These are phyloP conservation scores for Mycena vitilis DNA, from an alignment of 768 basidiomycete genomes.

Conservation along the genomic window DNA sequence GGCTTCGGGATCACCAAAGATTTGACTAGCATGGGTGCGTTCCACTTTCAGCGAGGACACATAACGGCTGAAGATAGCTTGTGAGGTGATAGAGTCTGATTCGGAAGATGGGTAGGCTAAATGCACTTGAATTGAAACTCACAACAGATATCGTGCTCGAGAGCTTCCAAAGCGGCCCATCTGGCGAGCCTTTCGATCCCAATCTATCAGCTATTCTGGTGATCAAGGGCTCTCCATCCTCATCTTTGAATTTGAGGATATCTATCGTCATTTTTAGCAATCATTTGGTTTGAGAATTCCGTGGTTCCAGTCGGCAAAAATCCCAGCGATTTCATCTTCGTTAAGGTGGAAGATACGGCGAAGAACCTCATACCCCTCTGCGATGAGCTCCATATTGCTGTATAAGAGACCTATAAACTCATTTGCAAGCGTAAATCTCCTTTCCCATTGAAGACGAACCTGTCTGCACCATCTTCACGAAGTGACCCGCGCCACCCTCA, in stretches of 20 bases:
- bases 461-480: constrained; percentile 1
- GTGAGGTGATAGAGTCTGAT: background rate
- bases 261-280: too few species aligned
- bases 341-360: background rate
- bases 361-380: background rate
- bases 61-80: background rate
- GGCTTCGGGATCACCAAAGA: too few species aligned
- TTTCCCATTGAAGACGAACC: too few species aligned
- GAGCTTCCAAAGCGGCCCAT: background rate
- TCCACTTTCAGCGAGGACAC: background rate
- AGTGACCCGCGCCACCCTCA: background rate
- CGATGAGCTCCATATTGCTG: background rate
- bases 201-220: too few species aligned
- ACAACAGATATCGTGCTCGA: background rate
- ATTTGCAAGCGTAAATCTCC: background rate
- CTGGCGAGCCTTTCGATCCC: background rate
- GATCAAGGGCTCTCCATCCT: too few species aligned
- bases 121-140: background rate
- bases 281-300: too few species aligned
- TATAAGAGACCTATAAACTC: background rate
- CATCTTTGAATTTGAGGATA: too few species aligned
- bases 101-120: background rate
- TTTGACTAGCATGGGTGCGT: background rate
- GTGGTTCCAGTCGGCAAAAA: too few species aligned
- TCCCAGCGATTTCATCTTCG: too few species aligned